phyloP scores from a whole-genome alignment of 345 rosid species.

The Aquilaria sinensis region DNA sequence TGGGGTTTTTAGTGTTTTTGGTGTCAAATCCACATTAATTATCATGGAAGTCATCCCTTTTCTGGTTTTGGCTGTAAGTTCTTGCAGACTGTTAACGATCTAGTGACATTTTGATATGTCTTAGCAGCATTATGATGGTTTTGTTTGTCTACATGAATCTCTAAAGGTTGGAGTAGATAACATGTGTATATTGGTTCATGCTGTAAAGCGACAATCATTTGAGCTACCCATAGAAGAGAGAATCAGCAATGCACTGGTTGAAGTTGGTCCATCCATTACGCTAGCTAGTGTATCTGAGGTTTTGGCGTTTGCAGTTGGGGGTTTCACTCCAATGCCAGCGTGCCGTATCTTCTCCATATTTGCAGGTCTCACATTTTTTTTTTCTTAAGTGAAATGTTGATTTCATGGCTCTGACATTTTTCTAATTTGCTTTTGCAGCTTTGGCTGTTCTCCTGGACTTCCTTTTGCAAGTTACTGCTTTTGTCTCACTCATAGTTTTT shows the following conservation, averaged over 20 bases:
- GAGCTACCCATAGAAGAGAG: constrained; percentile 69
- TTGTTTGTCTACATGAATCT: constrained; percentile 12
- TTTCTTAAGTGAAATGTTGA: no score
- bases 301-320: constrained; percentile 95
- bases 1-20: constrained; percentile 85
- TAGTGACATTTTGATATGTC: background rate
- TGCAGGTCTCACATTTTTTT: constrained; percentile 55
- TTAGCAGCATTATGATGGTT: background rate
- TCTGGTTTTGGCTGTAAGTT: constrained; percentile 93
- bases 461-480: constrained; percentile 94
- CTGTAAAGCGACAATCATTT: constrained; percentile 79
- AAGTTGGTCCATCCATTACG: constrained; percentile 98
- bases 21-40: constrained; percentile 87
- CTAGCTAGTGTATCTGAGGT: constrained; percentile 95
- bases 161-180: constrained; percentile 96
- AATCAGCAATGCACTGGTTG: constrained; percentile 90
- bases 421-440: constrained; percentile 44
- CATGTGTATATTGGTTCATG: constrained; percentile 96
- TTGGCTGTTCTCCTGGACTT: constrained; percentile 95
- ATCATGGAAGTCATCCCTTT: constrained; percentile 99
- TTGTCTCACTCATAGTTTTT: constrained; percentile 86
- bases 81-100: constrained; percentile 6
- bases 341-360: constrained; percentile 96
- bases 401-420: background rate
- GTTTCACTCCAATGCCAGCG: constrained; percentile 95